Base-by-base conservation (phyloP, 2,329 filamentous ascomycete genomes). In the Alternaria solani region DNA sequence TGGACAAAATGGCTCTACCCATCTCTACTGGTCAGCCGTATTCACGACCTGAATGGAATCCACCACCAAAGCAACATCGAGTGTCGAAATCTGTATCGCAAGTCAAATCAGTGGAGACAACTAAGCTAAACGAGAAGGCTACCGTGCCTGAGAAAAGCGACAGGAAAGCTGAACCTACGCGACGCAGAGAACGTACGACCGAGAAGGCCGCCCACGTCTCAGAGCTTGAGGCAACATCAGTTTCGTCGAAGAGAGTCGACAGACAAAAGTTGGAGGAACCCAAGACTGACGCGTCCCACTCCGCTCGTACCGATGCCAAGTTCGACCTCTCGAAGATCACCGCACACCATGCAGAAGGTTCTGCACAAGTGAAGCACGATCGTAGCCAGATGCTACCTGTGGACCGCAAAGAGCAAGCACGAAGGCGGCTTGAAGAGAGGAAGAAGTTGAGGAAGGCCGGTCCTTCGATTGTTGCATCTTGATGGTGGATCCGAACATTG, bases 1-100 rank as follows among this genome's bases (percentile, higher is more conserved):
- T 74, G 49, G 74, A 78, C 55, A 72, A 68, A 51, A 72, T 77
- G 69, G 74, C 75, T 3, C 48, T 78, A 51, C 75, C 75, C 2
- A 69, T 73, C 14, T 69, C 70, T 14, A 69, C 62, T 11, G 75
- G 70, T 7, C 58, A 68, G n/a, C 69, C 70, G 5, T 72, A 72
- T 52, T 64, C 69, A 7, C 68, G 68, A 48, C 68, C 71, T 2
- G 59, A 63, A 14, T 69, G 71, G 67, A 66, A 69, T 14, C 59
- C 65, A 12, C 67, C 65, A 20, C 56, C 63, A n/a, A 68, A 57
- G 41, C 62, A 69, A 38, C 63, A 68, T 28, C 68, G 66, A 18
- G 48, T 46, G 8, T 57, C 69, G 4, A 75, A 69, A 47, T 64
- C 67, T 1, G 38, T 56, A 2, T 66, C 72, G 11, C 53, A 62